Base-by-base conservation (phyloP, 805 yeast species). In the Lipomyces anomalus region DNA sequence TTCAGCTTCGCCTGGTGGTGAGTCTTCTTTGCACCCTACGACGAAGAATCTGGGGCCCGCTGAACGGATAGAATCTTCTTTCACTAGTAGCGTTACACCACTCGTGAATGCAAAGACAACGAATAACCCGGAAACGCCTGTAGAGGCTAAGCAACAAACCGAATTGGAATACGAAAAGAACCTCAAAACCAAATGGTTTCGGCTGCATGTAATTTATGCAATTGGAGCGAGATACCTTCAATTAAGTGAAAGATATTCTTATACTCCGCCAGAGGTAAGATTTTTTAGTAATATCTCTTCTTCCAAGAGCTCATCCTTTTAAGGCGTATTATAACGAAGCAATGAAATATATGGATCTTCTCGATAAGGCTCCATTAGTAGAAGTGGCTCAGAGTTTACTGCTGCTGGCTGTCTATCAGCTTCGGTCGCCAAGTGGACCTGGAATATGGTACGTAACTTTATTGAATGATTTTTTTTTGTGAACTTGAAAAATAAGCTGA, bases 191-290 rank as follows among this genome's bases (percentile, higher is more conserved):
- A 22, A 22, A 2, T 50, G 54, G 54, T 50, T 50, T 32, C 47
- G 47, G 46, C 36, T 50, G 18, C 54, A 50, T 23, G 47, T 50
- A 48, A 34, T 50, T 11, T 50, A 50, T 22, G 54, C 54, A 11
- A 50, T 50, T 28, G 54, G 54, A 4, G 54, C 52, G 2, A 38
- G 54, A 9, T 46, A 50, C 33, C 35, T 50, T 23, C 54, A 47
- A 35, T 28, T 50, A 6, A 47, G 52, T 11, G 52, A 48, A 16
- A 39, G 40, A 1, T 47, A 43, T 22, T 34, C 51, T 3, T 40
- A 44, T 22, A 41, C 40, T n/a, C 40, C 52, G 1, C 48, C 54
- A 2, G 54, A 50, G 22, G 51, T 47, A 40, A 7, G 47, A 35
- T 23, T 6, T 21, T 13, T 20, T 35, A 4, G 23, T 23, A 3